Evolutionary conservation across 768 basidiomycete genomes (phyloP), one percentile per base, ranked within the genome.

Genomic region (Paxillus rubicundulus): DNA sequence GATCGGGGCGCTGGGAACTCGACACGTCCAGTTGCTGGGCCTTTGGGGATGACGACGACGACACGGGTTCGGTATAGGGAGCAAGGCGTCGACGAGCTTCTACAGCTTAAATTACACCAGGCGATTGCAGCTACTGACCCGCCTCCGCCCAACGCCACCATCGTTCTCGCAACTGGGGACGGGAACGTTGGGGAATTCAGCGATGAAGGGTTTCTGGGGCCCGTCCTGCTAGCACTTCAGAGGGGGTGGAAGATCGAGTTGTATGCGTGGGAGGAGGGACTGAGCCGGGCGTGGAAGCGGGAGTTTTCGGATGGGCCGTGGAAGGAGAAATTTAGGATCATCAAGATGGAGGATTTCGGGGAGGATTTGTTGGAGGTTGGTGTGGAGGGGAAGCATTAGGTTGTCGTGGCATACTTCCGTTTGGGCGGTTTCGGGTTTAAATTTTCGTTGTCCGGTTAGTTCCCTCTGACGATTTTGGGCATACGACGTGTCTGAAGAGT

Each of bases 191-290:
- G 90, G 5, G 89, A 96, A 66, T 97, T 96, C 66, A 95, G 85
- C 68, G 89, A 92, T 54, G 89, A 93, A 62, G 95, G 95, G 6
- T 98, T 97, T 72, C 67, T 94, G 21, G 92, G 93, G 0, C 88
- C 89, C 40, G 91, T 94, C 12, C 75, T 89, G 52, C 84, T 86
- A 12, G 95, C 95, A 5, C 72, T 98, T 60, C 86, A 84, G 70
- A 82, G 86, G 43, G 95, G 95, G 2, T 98, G 95, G 95, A 80
- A 77, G 51, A 92, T 98, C n/a, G 95, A 98, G 72, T 64, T 98
- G 62, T 94, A 92, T 71, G 89, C 90, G 1, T 98, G 93, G 87
- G 87, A 89, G 63, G 84, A 86, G 43, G 87, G 89, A 2, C 67
- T 92, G 54, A 92, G 91, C 66, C 78, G 82, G 20, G 77, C 85